Evolutionary conservation across 257 asterid species (phyloP), one percentile per base, ranked within the genome.

Genomic region (Anisodus tanguticus): DNA sequence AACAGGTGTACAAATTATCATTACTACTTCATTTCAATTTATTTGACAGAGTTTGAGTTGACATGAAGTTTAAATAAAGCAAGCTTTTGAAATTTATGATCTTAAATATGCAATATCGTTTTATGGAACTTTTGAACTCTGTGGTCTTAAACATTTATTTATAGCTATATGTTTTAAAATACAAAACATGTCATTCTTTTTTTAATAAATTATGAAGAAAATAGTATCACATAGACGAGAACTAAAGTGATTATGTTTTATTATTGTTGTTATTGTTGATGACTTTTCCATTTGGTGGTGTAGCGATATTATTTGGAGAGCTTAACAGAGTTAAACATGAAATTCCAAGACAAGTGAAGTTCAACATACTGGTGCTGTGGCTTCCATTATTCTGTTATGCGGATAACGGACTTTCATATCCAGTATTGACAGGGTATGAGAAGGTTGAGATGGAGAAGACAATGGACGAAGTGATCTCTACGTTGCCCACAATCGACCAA

Each of bases 401-500:
- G 51, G 90, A 83, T 13, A 87, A 82, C 55, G 90, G 90, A 3
- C 2, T 87, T 37, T 43, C 86, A 3, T 80, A 80, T 83, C 90
- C 86, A 8, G 49, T 87, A 6, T 45, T 87, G 85, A 59, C 81
- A 1, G 83, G 88, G 39, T 87, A 82, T 16, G 90, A 87, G 82
- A 83, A 45, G 86, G 84, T 66, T 3, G 90, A 87, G 59, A 79
- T 87, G 85, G 88, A 87, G 83, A 87, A 85, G 77, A 83, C 74
- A 22, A 78, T 83, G 60, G 64, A 83, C 9, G 88, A 82, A 12
- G 1, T 87, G 12, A 82, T 87, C 62, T 41, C 81, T 9, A 79
- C 86, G 19, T 55, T 87, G 8, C 88, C 90, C 12, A 6, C 77
- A 6, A 17, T 82, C 8, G 88, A 85, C 62, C 88, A 87, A 69